Conservation (phyloP, 495 filamentous ascomycete genomes). For the Lichenothelia convexa region DNA sequence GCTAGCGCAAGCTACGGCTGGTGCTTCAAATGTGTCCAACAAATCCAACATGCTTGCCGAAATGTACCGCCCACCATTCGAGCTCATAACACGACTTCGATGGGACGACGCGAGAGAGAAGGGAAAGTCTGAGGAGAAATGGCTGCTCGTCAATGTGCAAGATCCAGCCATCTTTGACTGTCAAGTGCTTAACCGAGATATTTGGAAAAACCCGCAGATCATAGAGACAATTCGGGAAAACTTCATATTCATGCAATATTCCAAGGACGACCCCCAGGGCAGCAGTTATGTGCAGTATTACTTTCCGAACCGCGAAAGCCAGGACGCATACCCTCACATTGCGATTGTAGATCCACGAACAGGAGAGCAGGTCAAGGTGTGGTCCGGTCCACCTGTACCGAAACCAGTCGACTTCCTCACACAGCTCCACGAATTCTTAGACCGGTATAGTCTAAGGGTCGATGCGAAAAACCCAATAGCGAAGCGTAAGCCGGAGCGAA, state of each 20-base stretch:
- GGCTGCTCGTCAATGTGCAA: conserved; percentile 90
- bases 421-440: conserved; percentile 85
- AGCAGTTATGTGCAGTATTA: conserved; percentile 77
- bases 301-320: conserved; percentile 50
- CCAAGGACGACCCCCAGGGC: conserved; percentile 58
- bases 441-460: conserved; percentile 74
- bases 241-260: conserved; percentile 88
- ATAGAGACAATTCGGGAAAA: conserved; percentile 69
- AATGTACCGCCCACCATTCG: conserved; percentile 78
- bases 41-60: conserved; percentile 65
- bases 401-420: conserved; percentile 66
- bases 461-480: conserved; percentile 86
- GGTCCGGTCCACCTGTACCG: conserved; percentile 69
- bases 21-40: conserved; percentile 50
- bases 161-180: conserved; percentile 83
- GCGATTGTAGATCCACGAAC: conserved; percentile 91
- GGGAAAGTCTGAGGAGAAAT: conserved; percentile 73
- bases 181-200: conserved; percentile 78
- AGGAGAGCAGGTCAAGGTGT: conserved; percentile 92
- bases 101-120: conserved; percentile 70
- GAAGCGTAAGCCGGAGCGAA: conserved; percentile 54
- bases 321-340: conserved; percentile 82
- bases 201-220: conserved; percentile 76
- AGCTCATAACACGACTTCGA: conserved; percentile 53
- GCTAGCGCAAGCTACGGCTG: conserved; percentile 47